Evolutionary conservation across 305 asterid species (phyloP).

Genomic region (Rubia balearica): DNA sequence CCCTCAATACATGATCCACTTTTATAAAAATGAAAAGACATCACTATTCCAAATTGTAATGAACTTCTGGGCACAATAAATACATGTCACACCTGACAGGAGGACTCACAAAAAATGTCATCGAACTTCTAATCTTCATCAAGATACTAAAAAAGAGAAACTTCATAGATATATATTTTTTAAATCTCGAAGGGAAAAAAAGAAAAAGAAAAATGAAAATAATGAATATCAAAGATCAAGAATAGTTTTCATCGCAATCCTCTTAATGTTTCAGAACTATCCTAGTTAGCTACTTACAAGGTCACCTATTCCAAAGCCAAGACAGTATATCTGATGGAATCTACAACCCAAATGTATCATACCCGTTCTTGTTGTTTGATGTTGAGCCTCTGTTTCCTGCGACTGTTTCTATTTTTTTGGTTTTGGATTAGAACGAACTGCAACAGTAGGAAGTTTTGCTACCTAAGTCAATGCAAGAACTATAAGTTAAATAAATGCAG

Average conservation of each 20-base stretch:
- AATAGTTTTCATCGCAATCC: background rate
- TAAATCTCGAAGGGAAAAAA: background rate
- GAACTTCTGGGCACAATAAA: background rate
- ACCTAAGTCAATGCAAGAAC: conserved; percentile 21
- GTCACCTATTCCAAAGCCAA: background rate
- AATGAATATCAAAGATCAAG: background rate
- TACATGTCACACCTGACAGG: background rate
- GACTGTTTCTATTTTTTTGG: too few species aligned
- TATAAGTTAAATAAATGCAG: background rate
- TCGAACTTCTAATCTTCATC: background rate
- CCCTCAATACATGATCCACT: background rate
- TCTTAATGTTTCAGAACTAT: background rate
- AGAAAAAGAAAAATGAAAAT: background rate
- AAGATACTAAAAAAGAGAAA: background rate
- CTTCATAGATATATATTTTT: background rate
- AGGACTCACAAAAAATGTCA: background rate
- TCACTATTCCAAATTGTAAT: background rate
- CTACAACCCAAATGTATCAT: conserved; percentile 14
- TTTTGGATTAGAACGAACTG: conserved; percentile 39
- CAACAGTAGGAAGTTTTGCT: conserved; percentile 31
- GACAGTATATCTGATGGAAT: background rate
- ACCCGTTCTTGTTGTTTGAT: conserved; percentile 74
- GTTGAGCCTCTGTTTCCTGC: too few species aligned
- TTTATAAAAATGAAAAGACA: background rate
- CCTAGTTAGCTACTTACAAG: background rate